Evolutionary conservation across 225 moss, liverwort and hornwort species (phyloP), one percentile per base, ranked within the genome.

Genomic region (Anthoceros angustus): DNA sequence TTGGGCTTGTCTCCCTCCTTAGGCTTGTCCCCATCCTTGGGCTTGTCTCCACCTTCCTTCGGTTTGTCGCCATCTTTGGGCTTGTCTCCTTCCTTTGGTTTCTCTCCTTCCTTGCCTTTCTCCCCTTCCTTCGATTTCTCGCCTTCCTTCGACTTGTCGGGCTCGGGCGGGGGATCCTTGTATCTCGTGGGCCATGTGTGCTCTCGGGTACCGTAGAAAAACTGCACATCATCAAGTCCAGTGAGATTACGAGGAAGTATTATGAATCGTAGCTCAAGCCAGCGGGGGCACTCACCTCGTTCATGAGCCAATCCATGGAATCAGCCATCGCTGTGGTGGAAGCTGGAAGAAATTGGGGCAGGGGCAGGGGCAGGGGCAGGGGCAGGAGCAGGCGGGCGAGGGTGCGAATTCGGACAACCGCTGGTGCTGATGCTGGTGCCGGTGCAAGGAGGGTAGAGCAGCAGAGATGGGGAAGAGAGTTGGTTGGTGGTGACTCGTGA

Each of bases 301-400:
- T 55, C 55, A 55, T 15, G 55, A 55, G 55, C 55, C 55, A 55
- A 55, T 55, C 55, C 55, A 55, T 55, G 8, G 55, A 55, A 55
- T 15, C 23, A 23, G 55, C n/a, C 18, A 8, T 55, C 55, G 55
- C 55, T 23, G 23, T 55, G 55, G 55, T 23, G 55, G 23, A 55
- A 7, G 55, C 0, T 55, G 32, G 32, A 4, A 32, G 4, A 4
- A 32, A 32, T 32, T 32, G 32, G 4, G 32, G 32, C 32, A 32
- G 32, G 32, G 32, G 32, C 32, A n/a, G n/a, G n/a, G n/a, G n/a
- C n/a, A n/a, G n/a, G n/a, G n/a, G n/a, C n/a, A n/a, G 32, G 4
- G 32, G 32, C 32, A 32, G 32, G 32, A 4, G 32, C 32, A 32
- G 32, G 32, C 32, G 32, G 32, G 32, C 32, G 32, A 32, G 2